These are phyloP conservation scores for Dalbergia cochinchinensis DNA, from an alignment of 306 rosid species.

Conservation along the genomic window DNA sequence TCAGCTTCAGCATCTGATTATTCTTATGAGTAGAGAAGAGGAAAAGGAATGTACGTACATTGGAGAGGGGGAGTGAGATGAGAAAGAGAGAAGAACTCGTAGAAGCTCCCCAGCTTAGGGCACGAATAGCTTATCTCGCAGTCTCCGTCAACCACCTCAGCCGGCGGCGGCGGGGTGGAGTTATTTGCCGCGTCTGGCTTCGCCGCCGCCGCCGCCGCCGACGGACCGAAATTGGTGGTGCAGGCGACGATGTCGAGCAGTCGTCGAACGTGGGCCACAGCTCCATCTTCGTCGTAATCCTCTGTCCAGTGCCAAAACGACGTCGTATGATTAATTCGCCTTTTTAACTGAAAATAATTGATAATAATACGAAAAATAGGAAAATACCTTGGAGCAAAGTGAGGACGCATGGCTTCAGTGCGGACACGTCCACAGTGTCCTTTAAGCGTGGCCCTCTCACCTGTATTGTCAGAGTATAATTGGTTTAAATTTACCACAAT, in stretches of 20 bases:
- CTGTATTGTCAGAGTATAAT: slow-evolving; percentile 39
- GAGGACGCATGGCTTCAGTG: slow-evolving; percentile 74
- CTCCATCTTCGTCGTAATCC: slow-evolving; percentile 73
- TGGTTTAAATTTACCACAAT: neutral
- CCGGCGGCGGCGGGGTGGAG: slow-evolving; percentile 38
- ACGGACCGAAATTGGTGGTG: slow-evolving; percentile 69
- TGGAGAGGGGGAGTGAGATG: slow-evolving; percentile 84
- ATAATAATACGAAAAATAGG: too few relatives aligned
- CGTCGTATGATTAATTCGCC: slow-evolving; percentile 21
- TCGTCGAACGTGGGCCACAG: slow-evolving; percentile 74
- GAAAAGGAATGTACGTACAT: slow-evolving; percentile 60
- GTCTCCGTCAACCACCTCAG: slow-evolving; percentile 52
- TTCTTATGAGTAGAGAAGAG: neutral
- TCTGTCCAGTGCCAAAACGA: slow-evolving; percentile 53
- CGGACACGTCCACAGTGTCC: slow-evolving; percentile 78
- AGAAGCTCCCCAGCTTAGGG: slow-evolving; percentile 79
- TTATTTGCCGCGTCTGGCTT: slow-evolving; percentile 47
- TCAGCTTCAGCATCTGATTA: neutral
- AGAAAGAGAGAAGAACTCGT: slow-evolving; percentile 85
- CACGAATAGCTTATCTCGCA: slow-evolving; percentile 65
- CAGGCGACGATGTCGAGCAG: slow-evolving; percentile 79
- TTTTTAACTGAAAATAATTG: too few relatives aligned
- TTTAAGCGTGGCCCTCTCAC: slow-evolving; percentile 72
- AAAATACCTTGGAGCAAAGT: slow-evolving; percentile 67
- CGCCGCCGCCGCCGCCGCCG: slow-evolving; percentile 45